Percentiles rank a stretch among this genome's conserved stretches.
phyloP scores from a whole-genome alignment of 805 yeast species.

The Jamesozyma hellenica region DNA sequence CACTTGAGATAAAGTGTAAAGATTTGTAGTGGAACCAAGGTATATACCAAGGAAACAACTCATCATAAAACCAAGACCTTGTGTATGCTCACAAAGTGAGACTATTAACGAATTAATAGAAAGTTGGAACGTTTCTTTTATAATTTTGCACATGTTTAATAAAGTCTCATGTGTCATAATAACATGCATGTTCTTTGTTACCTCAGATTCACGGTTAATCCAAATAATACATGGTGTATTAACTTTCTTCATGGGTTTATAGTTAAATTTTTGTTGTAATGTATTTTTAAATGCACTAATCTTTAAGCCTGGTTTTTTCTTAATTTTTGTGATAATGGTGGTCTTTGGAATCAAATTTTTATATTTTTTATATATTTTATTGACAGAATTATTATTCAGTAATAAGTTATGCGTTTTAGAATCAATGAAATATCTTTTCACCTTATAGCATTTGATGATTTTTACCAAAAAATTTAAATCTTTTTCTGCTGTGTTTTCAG shows the following conservation, averaged over 20 bases:
- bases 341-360: constrained; percentile 22
- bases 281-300: constrained; percentile 14
- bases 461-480: constrained; percentile 60
- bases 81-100: constrained; percentile 77
- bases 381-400: constrained; percentile 16
- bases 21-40: constrained; percentile 74
- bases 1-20: constrained; percentile 69
- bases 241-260: constrained; percentile 19
- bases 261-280: constrained; percentile 13
- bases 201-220: constrained; percentile 21
- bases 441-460: constrained; percentile 60
- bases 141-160: constrained; percentile 71
- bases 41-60: constrained; percentile 77
- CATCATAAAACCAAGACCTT: constrained; percentile 82
- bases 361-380: constrained; percentile 19
- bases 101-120: constrained; percentile 60
- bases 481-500: constrained; percentile 54
- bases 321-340: constrained; percentile 26
- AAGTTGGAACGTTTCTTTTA: constrained; percentile 87
- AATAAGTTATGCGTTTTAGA: constrained; percentile 20
- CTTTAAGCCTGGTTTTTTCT: constrained; percentile 16
- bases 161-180: constrained; percentile 48
- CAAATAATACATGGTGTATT: constrained; percentile 27
- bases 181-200: constrained; percentile 20
- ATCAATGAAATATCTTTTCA: constrained; percentile 66